Percentiles rank a stretch among this genome's conserved stretches.
Conservation (phyloP, 2,329 filamentous ascomycete species). For the Lachnum nothofagi region DNA sequence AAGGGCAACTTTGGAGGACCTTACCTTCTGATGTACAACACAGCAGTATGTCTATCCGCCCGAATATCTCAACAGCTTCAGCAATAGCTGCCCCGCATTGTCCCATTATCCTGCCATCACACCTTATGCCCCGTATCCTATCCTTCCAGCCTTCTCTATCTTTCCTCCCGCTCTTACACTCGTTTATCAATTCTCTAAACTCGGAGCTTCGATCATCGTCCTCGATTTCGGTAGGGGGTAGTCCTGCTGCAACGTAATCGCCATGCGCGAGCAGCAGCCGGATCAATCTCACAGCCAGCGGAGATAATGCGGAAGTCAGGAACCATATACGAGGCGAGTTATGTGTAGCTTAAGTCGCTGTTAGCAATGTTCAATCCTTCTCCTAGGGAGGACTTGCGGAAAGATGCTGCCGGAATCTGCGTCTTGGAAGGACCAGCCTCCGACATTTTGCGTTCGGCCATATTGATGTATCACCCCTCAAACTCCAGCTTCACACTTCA, state of each 20-base stretch:
- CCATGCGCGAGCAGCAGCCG: conserved; percentile 81
- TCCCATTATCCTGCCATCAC: conserved; percentile 49
- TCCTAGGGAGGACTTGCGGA: conserved; percentile 22
- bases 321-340: conserved; percentile 87
- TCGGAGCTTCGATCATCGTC: conserved; percentile 70
- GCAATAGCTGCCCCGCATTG: conserved; percentile 65
- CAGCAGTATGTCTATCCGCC: conserved; percentile 80
- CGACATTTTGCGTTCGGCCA: conserved; percentile 44
- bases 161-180: conserved; percentile 58
- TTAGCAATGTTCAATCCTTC: conserved; percentile 9
- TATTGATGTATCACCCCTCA: conserved; percentile 23
- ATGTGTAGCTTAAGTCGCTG: conserved; percentile 44
- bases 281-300: conserved; percentile 76
- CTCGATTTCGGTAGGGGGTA: conserved; percentile 73
- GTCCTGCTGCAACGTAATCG: conserved; percentile 81
- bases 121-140: conserved; percentile 62
- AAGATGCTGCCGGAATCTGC: conserved; percentile 26
- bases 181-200: conserved; percentile 72
- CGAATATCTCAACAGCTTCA: conserved; percentile 78
- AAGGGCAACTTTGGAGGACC: conserved; percentile 12
- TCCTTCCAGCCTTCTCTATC: conserved; percentile 75
- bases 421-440: conserved; percentile 38
- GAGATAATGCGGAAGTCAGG: conserved; percentile 78
- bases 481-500: not conserved
- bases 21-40: conserved; percentile 83